Conservation (phyloP, 2,329 filamentous ascomycete species). For the Fusarium sp. region DNA sequence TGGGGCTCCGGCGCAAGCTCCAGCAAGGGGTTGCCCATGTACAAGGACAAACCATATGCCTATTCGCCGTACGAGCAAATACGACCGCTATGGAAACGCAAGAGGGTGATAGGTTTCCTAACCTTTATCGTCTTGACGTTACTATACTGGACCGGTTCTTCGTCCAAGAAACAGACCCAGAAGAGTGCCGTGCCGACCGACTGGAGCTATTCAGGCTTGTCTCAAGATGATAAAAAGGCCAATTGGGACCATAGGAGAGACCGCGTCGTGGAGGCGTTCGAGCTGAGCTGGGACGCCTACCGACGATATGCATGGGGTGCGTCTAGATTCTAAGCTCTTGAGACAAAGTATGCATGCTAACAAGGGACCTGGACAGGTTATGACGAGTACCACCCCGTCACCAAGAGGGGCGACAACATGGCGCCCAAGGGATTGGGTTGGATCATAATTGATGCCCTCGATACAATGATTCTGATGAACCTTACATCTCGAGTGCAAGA, state of each 20-base stretch:
- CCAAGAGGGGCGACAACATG: conserved; percentile 86
- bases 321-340: conserved; percentile 45
- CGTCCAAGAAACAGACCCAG: conserved; percentile 46
- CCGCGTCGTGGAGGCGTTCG: conserved; percentile 88
- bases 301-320: conserved; percentile 93
- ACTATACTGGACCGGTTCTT: conserved; percentile 77
- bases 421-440: conserved; percentile 89
- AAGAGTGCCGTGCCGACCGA: conserved; percentile 53
- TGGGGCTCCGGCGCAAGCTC: conserved; percentile 65
- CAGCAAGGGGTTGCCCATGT: conserved; percentile 78
- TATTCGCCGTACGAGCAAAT: conserved; percentile 69
- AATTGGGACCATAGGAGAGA: conserved; percentile 85
- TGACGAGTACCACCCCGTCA: conserved; percentile 87
- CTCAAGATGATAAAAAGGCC: conserved; percentile 57
- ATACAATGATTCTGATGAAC: conserved; percentile 99
- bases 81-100: conserved; percentile 70
- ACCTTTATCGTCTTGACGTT: conserved; percentile 66
- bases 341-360: conserved; percentile 39
- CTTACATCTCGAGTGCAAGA: conserved; percentile 85
- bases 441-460: conserved; percentile 96
- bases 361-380: conserved; percentile 62
- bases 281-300: conserved; percentile 92
- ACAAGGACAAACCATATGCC: conserved; percentile 97
- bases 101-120: conserved; percentile 65
- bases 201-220: conserved; percentile 69